Evolutionary conservation across 2,329 filamentous ascomycete genomes (phyloP).

Genomic region (Xylaria sp.): DNA sequence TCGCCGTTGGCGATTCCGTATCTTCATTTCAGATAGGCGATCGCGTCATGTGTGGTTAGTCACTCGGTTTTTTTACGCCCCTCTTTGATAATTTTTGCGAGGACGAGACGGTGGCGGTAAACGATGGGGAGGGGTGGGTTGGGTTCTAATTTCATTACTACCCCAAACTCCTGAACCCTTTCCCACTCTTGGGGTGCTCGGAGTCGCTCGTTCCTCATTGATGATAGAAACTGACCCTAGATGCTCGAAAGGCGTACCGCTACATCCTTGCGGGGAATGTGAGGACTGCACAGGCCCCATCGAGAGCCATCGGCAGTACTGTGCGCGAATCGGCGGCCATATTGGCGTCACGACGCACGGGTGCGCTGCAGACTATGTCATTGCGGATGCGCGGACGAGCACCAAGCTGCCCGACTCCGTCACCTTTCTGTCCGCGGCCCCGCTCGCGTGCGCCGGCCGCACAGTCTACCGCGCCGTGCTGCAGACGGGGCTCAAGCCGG

Average conservation of each 20-base stretch:
- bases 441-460: constrained; percentile 66
- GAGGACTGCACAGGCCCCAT: constrained; percentile 60
- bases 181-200: neutral
- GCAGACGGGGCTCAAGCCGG: constrained; percentile 52
- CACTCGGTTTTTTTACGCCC: neutral
- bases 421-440: constrained; percentile 62
- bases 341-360: constrained; percentile 64
- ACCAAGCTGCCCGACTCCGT: constrained; percentile 61
- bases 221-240: neutral
- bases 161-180: neutral
- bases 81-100: neutral
- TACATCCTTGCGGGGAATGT: constrained; percentile 65
- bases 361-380: constrained; percentile 67
- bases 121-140: neutral
- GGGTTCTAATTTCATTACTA: neutral
- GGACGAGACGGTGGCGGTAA: too few relatives aligned
- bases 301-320: constrained; percentile 64
- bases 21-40: constrained; percentile 60
- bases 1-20: constrained; percentile 57
- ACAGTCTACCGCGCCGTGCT: constrained; percentile 62
- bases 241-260: constrained; percentile 51
- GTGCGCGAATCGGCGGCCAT: constrained; percentile 56
- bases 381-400: constrained; percentile 60
- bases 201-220: neutral
- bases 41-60: constrained; percentile 63